These are phyloP conservation scores for Trapa incisa DNA, from an alignment of 345 rosid genomes.

Conservation along the genomic window DNA sequence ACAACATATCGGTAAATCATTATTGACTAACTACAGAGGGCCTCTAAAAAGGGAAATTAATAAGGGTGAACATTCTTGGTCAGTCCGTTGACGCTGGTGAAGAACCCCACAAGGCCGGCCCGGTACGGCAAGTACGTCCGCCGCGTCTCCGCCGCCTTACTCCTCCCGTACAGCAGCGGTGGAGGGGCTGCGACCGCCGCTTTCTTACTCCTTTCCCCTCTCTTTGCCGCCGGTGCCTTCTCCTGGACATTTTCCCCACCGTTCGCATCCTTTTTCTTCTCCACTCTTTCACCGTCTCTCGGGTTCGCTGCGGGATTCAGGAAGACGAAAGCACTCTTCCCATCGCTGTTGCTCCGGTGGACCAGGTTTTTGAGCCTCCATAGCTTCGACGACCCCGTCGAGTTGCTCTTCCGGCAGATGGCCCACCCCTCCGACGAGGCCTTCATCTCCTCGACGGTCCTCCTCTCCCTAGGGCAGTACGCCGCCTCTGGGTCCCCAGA, in stretches of 20 bases:
- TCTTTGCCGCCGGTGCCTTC: slow-evolving; percentile 4
- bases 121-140: slow-evolving; percentile 56
- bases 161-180: slow-evolving; percentile 40
- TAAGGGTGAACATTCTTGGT: slow-evolving; percentile 66
- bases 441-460: slow-evolving; percentile 27
- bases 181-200: slow-evolving; percentile 20
- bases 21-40: too few relatives aligned
- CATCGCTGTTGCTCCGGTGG: slow-evolving; percentile 41
- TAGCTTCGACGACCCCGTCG: slow-evolving; percentile 45
- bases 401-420: slow-evolving; percentile 45
- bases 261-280: slow-evolving; percentile 7
- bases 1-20: not conserved
- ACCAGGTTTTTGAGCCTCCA: slow-evolving; percentile 36
- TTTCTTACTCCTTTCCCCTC: slow-evolving; percentile 8
- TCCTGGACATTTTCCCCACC: not conserved
- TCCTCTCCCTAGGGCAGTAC: slow-evolving; percentile 30
- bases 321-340: slow-evolving; percentile 51
- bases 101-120: slow-evolving; percentile 46
- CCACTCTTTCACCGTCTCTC: slow-evolving; percentile 2
- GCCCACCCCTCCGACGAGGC: slow-evolving; percentile 27
- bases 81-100: slow-evolving; percentile 48
- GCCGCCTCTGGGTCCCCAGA: slow-evolving; percentile 13
- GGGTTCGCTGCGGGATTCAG: slow-evolving; percentile 11
- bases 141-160: slow-evolving; percentile 46
- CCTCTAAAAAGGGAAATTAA: not conserved